These are phyloP conservation scores for Oleoguttula mirabilis DNA, from an alignment of 495 filamentous ascomycete species.

Conservation along the genomic window DNA sequence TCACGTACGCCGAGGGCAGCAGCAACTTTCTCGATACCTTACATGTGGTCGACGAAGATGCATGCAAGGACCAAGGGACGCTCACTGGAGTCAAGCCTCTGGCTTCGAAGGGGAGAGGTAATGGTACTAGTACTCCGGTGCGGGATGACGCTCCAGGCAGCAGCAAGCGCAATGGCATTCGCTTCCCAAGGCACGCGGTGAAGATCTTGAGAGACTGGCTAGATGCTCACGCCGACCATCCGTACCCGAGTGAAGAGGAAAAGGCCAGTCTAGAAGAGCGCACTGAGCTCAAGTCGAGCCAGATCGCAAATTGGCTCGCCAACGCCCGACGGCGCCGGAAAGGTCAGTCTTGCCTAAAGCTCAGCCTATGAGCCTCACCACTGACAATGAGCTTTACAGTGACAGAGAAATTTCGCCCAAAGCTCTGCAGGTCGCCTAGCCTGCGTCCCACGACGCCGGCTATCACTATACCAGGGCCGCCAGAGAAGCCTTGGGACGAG, in stretches of 20 bases:
- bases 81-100: constrained; percentile 26
- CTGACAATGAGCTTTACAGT: too few relatives aligned
- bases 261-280: constrained; percentile 58
- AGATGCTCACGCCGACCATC: constrained; percentile 57
- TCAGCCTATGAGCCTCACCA: too few relatives aligned
- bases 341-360: too few relatives aligned
- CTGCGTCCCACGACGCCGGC: constrained; percentile 30
- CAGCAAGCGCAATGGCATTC: constrained; percentile 39
- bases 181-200: constrained; percentile 61
- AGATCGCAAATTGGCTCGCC: constrained; percentile 79
- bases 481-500: constrained; percentile 35
- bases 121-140: constrained; percentile 17
- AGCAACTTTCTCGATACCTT: constrained; percentile 41
- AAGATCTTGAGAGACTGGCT: constrained; percentile 71
- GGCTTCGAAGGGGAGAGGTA: constrained; percentile 23
- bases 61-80: constrained; percentile 33
- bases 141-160: constrained; percentile 28
- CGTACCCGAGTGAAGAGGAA: constrained; percentile 71
- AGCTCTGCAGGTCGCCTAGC: constrained; percentile 23
- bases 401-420: constrained; percentile 30
- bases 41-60: constrained; percentile 40
- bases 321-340: constrained; percentile 72
- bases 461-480: constrained; percentile 56
- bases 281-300: constrained; percentile 62
- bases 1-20: constrained; percentile 35